These are phyloP conservation scores for Xanthoconium purpureum DNA, from an alignment of 768 basidiomycete species.

Conservation along the genomic window DNA sequence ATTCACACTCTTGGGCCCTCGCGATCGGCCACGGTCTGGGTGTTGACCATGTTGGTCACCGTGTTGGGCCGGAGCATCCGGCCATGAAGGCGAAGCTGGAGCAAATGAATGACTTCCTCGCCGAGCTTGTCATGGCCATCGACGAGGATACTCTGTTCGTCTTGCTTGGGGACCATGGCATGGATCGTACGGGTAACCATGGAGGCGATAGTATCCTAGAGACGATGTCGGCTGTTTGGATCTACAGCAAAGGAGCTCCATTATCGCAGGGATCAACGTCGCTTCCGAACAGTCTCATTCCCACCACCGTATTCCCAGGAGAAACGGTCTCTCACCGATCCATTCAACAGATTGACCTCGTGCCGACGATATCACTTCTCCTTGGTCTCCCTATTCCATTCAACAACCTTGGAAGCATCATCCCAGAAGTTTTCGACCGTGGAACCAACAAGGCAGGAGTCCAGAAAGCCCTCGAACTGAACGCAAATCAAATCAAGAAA, in stretches of 20 bases:
- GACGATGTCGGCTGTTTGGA: constrained; percentile 83
- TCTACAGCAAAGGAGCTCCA: constrained; percentile 76
- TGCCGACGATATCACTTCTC: constrained; percentile 83
- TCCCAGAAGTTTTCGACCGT: constrained; percentile 87
- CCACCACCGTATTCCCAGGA: constrained; percentile 59
- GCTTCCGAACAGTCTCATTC: constrained; percentile 52
- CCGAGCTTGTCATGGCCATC: constrained; percentile 64
- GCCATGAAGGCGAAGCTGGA: constrained; percentile 81
- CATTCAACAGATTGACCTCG: constrained; percentile 90
- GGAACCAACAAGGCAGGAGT: constrained; percentile 36
- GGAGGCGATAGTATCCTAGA: constrained; percentile 88
- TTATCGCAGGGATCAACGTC: constrained; percentile 37
- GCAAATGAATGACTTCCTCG: constrained; percentile 84
- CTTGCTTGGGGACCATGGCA: constrained; percentile 94
- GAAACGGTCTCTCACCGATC: constrained; percentile 51
- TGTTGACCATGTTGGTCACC: constrained; percentile 94
- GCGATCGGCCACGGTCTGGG: constrained; percentile 92
- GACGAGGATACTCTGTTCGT: constrained; percentile 90
- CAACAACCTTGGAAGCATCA: constrained; percentile 88
- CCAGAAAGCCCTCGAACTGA: constrained; percentile 60
- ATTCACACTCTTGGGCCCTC: constrained; percentile 69
- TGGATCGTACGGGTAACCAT: constrained; percentile 93
- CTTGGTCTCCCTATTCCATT: constrained; percentile 93
- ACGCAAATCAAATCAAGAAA: constrained; percentile 67
- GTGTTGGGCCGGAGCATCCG: constrained; percentile 85